A percentile compares a stretch with the other conserved stretches of the same genome.
Evolutionary conservation across 2,329 filamentous ascomycete genomes (phyloP).

Genomic region (Cladosporium oxysporum): DNA sequence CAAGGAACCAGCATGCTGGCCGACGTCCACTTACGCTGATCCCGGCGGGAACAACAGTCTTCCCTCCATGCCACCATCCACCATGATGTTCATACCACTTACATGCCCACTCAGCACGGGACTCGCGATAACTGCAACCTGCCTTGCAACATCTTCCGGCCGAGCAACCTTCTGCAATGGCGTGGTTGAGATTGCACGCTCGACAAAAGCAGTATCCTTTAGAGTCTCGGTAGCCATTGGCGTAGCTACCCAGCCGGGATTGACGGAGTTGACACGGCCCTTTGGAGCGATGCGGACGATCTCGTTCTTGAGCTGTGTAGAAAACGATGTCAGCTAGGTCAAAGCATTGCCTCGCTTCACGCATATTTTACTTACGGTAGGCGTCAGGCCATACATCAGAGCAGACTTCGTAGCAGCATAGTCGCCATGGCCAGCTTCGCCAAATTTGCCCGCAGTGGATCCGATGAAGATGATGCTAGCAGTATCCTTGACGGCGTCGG

Average conservation of each 20-base stretch:
- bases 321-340: not conserved
- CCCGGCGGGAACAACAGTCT: conserved; percentile 27
- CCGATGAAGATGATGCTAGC: conserved; percentile 37
- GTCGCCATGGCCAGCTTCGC: conserved; percentile 36
- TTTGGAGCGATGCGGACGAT: conserved; percentile 33
- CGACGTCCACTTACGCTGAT: not conserved
- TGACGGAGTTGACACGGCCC: conserved; percentile 33
- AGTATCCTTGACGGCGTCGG: conserved; percentile 25
- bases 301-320: conserved; percentile 33
- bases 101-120: conserved; percentile 34
- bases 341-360: not conserved
- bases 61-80: conserved; percentile 37
- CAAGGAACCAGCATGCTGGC: not conserved
- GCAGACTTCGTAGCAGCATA: conserved; percentile 34
- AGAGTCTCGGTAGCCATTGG: conserved; percentile 30
- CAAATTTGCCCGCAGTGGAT: conserved; percentile 38
- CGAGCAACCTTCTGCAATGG: conserved; percentile 34
- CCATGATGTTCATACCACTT: conserved; percentile 32
- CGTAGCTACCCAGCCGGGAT: conserved; percentile 35
- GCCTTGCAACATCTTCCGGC: conserved; percentile 33
- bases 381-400: conserved; percentile 35
- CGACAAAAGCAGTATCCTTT: conserved; percentile 33
- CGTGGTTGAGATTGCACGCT: conserved; percentile 35
- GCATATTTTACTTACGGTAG: conserved; percentile 18
- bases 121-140: conserved; percentile 34